A percentile compares a stretch with the other conserved stretches of the same genome.
These are phyloP conservation scores for Dothideomycetes sp. DNA, from an alignment of 2,329 filamentous ascomycete species.

Conservation along the genomic window DNA sequence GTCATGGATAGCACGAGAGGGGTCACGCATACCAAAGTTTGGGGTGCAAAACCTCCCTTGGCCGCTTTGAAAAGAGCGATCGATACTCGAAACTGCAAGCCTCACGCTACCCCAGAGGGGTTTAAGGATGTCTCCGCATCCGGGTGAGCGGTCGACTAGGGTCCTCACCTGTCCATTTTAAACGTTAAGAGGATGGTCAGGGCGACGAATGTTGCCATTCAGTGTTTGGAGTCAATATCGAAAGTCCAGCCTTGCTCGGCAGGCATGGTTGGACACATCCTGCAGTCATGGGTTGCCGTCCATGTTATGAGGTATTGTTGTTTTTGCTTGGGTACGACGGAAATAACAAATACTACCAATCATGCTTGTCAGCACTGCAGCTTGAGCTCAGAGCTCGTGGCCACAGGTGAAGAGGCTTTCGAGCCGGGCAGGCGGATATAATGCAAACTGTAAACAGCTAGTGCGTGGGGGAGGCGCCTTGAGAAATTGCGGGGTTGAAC, in stretches of 20 bases:
- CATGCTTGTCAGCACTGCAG: neutral
- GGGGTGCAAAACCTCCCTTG: neutral
- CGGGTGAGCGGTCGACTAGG: neutral
- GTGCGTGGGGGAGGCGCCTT: neutral
- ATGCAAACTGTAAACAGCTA: neutral
- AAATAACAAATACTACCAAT: too few species aligned
- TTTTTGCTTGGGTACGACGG: too few species aligned
- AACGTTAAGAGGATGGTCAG: too few species aligned
- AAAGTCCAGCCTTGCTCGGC: too few species aligned
- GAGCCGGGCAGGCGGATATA: neutral
- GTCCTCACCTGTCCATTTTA: neutral
- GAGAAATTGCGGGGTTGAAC: neutral
- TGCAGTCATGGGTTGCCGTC: too few species aligned
- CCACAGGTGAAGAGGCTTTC: too few species aligned
- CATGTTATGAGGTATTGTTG: too few species aligned
- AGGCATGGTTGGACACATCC: too few species aligned
- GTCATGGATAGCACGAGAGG: neutral
- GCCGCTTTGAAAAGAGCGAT: neutral
- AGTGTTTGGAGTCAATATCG: too few species aligned
- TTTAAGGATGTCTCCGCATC: neutral
- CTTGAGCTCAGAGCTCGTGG: neutral
- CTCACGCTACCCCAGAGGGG: slow-evolving; percentile 3
- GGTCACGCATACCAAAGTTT: neutral
- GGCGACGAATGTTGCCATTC: too few species aligned
- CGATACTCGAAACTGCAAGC: neutral